These are phyloP conservation scores for Marasmius sp. DNA, from an alignment of 1,284 basidiomycete genomes.

Conservation along the genomic window DNA sequence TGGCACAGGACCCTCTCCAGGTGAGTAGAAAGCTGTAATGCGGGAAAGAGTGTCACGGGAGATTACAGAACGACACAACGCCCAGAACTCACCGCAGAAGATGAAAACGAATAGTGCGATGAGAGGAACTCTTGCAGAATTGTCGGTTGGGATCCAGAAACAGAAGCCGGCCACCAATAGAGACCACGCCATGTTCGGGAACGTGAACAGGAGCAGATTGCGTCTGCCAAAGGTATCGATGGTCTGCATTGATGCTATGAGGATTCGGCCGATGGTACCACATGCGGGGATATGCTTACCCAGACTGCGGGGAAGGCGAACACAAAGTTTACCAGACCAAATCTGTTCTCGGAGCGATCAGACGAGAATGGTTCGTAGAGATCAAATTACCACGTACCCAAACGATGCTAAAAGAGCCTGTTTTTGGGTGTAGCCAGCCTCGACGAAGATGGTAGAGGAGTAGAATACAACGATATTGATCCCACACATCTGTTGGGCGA, in stretches of 20 bases:
- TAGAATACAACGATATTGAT: constrained; percentile 64
- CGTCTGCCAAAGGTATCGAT: constrained; percentile 62
- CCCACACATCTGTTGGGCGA: constrained; percentile 31
- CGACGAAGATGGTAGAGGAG: constrained; percentile 64
- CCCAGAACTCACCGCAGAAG: constrained; percentile 40
- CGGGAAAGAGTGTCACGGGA: neutral
- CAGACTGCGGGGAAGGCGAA: constrained; percentile 68
- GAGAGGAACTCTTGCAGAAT: constrained; percentile 40
- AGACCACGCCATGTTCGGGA: constrained; percentile 61
- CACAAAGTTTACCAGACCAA: constrained; percentile 69
- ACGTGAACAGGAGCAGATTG: constrained; percentile 55
- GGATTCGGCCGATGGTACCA: neutral
- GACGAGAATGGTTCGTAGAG: no score
- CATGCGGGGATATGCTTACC: neutral
- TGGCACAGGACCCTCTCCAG: constrained; percentile 73
- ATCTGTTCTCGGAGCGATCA: constrained; percentile 46
- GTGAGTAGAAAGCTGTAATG: constrained; percentile 50
- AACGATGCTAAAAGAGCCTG: constrained; percentile 59
- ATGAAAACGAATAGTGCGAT: constrained; percentile 61
- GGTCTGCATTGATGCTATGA: constrained; percentile 20
- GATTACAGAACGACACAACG: neutral
- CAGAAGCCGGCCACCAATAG: constrained; percentile 60
- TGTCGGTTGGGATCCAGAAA: constrained; percentile 46
- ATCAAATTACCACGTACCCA: neutral
- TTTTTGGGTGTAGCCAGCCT: constrained; percentile 50